These are phyloP conservation scores for Coniochaeta sp. DNA, from an alignment of 2,329 filamentous ascomycete species.

Conservation along the genomic window DNA sequence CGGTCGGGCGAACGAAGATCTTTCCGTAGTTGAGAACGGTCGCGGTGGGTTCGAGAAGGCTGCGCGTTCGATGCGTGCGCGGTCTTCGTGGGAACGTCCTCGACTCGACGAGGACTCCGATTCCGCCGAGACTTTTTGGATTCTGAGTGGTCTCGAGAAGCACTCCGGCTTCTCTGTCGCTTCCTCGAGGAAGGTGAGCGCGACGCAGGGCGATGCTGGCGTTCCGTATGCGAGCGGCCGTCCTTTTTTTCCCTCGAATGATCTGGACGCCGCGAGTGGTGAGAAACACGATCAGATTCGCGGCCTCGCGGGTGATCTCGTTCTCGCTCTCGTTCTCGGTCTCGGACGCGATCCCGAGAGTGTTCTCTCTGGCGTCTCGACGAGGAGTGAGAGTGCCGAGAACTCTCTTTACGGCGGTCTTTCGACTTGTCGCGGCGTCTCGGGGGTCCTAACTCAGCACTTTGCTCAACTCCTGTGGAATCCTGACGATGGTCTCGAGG, in stretches of 20 bases:
- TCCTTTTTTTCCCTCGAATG: constrained; percentile 8
- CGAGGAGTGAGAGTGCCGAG: constrained; percentile 15
- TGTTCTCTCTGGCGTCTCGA: constrained; percentile 13
- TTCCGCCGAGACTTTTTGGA: constrained; percentile 14
- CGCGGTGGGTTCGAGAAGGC: constrained; percentile 6
- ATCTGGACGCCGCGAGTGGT: constrained; percentile 1
- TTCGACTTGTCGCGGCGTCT: constrained; percentile 29
- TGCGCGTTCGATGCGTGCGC: constrained; percentile 1
- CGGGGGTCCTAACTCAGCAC: constrained; percentile 21
- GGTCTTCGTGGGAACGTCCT: constrained; percentile 9
- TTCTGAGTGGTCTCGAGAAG: constrained; percentile 8
- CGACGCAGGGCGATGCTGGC: constrained; percentile 11
- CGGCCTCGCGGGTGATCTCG: constrained; percentile 17
- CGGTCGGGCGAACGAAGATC: constrained; percentile 15
- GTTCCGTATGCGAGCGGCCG: constrained; percentile 4
- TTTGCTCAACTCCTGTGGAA: constrained; percentile 10
- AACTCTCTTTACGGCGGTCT: constrained; percentile 28
- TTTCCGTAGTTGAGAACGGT: constrained; percentile 7
- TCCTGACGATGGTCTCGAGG: constrained; percentile 8
- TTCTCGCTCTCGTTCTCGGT: constrained; percentile 25
- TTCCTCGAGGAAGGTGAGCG: constrained; percentile 16
- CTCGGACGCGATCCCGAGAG: constrained; percentile 3
- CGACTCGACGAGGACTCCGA: constrained; percentile 10
- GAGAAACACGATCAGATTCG: neutral
- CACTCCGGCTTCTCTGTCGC: constrained; percentile 20